phyloP scores from a whole-genome alignment of 2,329 filamentous ascomycete species.

The Ceratocystis albifundus region DNA sequence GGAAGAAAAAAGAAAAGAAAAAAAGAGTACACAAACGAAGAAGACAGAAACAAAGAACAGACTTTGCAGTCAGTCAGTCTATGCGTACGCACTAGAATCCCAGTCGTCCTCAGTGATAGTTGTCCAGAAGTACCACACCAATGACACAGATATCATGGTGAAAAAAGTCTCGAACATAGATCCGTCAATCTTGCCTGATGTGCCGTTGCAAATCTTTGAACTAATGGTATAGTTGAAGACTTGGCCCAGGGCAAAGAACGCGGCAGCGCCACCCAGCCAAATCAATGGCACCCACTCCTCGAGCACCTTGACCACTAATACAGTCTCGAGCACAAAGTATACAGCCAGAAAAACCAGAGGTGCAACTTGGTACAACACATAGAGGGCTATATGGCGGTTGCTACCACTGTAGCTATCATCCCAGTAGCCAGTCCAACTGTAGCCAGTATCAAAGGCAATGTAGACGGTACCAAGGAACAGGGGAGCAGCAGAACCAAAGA shows the following conservation, averaged over 20 bases:
- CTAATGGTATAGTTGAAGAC: constrained; percentile 95
- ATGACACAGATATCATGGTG: constrained; percentile 69
- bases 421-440: constrained; percentile 73
- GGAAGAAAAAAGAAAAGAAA: constrained; percentile 11
- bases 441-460: constrained; percentile 87
- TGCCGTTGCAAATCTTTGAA: constrained; percentile 76
- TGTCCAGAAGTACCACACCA: constrained; percentile 93
- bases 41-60: constrained; percentile 11
- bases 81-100: constrained; percentile 48
- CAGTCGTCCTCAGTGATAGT: constrained; percentile 99
- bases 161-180: constrained; percentile 88
- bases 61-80: constrained; percentile 13
- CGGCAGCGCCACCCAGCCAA: constrained; percentile 59
- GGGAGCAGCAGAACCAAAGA: constrained; percentile 55
- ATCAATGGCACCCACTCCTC: constrained; percentile 89
- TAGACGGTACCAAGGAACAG: constrained; percentile 88
- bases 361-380: constrained; percentile 83
- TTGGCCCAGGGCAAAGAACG: constrained; percentile 85
- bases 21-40: constrained; percentile 13
- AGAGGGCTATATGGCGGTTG: constrained; percentile 71
- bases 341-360: constrained; percentile 81
- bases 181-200: constrained; percentile 78
- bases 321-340: constrained; percentile 72
- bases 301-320: constrained; percentile 74
- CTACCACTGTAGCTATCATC: constrained; percentile 47